Conservation (phyloP, 306 rosid genomes). For the Citrullus amarus region DNA sequence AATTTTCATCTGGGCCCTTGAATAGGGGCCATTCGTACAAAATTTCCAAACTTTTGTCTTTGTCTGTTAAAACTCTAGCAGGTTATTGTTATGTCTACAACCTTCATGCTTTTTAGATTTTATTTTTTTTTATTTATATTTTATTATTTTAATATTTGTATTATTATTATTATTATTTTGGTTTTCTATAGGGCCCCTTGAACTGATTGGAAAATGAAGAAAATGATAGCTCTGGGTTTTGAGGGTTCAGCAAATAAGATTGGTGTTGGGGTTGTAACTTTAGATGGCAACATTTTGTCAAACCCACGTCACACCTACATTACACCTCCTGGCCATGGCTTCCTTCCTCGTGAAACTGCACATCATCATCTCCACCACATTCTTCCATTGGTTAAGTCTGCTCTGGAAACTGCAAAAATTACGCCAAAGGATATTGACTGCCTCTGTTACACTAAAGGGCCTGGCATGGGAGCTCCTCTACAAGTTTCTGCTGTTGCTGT, state of each 20-base stretch:
- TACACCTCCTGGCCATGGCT: constrained; percentile 93
- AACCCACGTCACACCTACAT: constrained; percentile 90
- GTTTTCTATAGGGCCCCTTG: neutral
- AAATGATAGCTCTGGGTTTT: constrained; percentile 69
- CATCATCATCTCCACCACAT: constrained; percentile 82
- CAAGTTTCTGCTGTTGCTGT: constrained; percentile 77
- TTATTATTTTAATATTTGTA: neutral
- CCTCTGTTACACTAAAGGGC: constrained; percentile 86
- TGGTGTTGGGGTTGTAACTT: constrained; percentile 64
- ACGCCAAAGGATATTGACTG: constrained; percentile 66
- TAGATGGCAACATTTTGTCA: constrained; percentile 75
- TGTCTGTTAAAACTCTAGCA: no score
- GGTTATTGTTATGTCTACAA: neutral
- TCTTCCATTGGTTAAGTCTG: constrained; percentile 61
- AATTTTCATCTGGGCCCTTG: no score
- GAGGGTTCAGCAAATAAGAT: constrained; percentile 98
- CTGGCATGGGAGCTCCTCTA: constrained; percentile 93
- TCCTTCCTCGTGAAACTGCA: constrained; percentile 89
- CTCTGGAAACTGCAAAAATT: constrained; percentile 49
- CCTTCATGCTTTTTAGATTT: neutral
- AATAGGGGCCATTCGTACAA: no score
- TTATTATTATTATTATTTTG: neutral
- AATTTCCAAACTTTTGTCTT: no score
- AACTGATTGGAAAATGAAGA: constrained; percentile 34
- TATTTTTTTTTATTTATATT: neutral